These are phyloP conservation scores for Glebionis coronaria DNA, from an alignment of 129 eudicot species.

Conservation along the genomic window DNA sequence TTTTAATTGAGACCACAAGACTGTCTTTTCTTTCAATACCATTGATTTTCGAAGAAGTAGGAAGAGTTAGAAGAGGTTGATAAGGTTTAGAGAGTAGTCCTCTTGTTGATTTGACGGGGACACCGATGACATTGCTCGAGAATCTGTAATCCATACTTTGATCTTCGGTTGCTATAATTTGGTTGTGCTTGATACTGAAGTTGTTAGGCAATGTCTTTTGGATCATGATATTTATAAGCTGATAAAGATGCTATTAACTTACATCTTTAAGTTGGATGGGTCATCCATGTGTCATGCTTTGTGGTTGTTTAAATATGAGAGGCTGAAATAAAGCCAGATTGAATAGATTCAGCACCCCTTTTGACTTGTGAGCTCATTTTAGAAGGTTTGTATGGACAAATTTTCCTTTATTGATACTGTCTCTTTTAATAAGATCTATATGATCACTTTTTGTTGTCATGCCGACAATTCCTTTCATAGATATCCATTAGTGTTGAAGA, in stretches of 20 bases:
- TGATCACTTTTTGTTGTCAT: slow-evolving; percentile 13
- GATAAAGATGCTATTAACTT: not conserved
- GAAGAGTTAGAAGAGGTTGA: slow-evolving; percentile 9
- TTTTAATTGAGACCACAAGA: slow-evolving; percentile 6
- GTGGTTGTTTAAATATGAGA: slow-evolving; percentile 24
- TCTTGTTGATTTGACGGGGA: slow-evolving; percentile 24
- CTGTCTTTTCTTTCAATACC: slow-evolving; percentile 5
- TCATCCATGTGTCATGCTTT: slow-evolving; percentile 22
- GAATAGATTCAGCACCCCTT: not conserved
- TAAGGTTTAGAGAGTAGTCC: slow-evolving; percentile 29
- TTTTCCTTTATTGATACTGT: not conserved
- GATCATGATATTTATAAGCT: slow-evolving; percentile 26
- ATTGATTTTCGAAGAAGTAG: slow-evolving; percentile 16
- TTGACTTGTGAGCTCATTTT: slow-evolving; percentile 1
- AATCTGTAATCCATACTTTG: slow-evolving; percentile 26
- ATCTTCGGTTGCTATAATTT: not conserved
- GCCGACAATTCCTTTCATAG: slow-evolving; percentile 15
- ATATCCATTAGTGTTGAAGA: slow-evolving; percentile 9
- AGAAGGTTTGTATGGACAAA: not conserved
- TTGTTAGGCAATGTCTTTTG: not conserved
- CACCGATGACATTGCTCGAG: slow-evolving; percentile 17
- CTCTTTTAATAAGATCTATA: not conserved
- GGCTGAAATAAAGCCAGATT: slow-evolving; percentile 11
- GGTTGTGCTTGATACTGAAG: slow-evolving; percentile 9
- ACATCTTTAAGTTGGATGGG: slow-evolving; percentile 22